Base-by-base conservation (phyloP, 176 grass and related monocot genomes). In the Urochloa ruziziensis region DNA sequence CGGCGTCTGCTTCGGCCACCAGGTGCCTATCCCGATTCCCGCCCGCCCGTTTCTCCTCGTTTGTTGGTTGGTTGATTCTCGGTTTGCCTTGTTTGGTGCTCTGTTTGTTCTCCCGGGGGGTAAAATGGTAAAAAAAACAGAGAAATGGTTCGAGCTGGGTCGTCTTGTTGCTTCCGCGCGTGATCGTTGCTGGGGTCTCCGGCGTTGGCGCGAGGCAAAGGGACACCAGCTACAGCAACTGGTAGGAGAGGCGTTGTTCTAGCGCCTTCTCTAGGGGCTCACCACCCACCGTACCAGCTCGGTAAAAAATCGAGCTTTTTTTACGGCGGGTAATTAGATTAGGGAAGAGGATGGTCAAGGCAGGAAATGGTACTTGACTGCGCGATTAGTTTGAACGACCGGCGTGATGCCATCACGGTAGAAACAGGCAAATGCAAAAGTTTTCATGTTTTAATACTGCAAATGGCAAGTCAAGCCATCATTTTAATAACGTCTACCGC, bases 1-100 rank as follows among this genome's bases (percentile, higher is more conserved):
- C 65, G 95, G 95, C 84, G 69, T 98, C 80, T 98, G 95, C 91
- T 98, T 98, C 84, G 95, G 95, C 18, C 95, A 98, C 80, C 95
- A 98, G 95, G 95, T 98, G 62, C 58, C 3, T 7, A n/a, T 21
- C 5, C 69, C 46, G n/a, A n/a, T n/a, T n/a, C 6, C 5, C 4
- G 10, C 24, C 25, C 8, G 7, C 8, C 23, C 67, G 6, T 25
- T 4, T 5, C 36, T 15, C 4, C 13, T 7, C 13, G 17, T 29
- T n/a, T 39, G 5, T 44, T 27, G 37, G 66, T 18, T 7, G 28
- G 10, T 34, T 57, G 17, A n/a, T 37, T 32, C 57, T 6, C 10
- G 17, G 63, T 59, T 16, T n/a, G n/a, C n/a, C n/a, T n/a, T n/a
- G n/a, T n/a, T n/a, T n/a, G 24, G 19, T 29, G 62, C 7, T 18